Evolutionary conservation across 129 eudicot species (phyloP), one percentile per base, ranked within the genome.

Genomic region (Helianthus tuberosus): DNA sequence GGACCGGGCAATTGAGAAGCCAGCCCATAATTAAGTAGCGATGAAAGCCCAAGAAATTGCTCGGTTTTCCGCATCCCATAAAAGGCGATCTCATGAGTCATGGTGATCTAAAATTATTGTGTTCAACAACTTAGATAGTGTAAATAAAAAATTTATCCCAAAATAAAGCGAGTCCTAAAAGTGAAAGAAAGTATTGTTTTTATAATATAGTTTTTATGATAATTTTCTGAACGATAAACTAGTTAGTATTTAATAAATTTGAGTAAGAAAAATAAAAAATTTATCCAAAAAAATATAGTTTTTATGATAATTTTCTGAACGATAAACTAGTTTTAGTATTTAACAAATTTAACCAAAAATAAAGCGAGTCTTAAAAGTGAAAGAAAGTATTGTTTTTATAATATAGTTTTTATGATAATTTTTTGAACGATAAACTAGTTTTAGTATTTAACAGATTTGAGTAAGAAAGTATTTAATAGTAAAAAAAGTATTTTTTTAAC

Each of bases 11-110:
- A 20, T 23, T 3, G 32, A 4, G 53, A 54, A 27, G 43, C 64
- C 36, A 53, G 75, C 66, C 76, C 76, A 71, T 25, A 29, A 11
- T 10, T 11, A 3, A 11, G 5, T 3, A 29, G 35, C 57, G 15
- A 20, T 41, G 43, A 27, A 38, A 41, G 66, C 66, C 66, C 52
- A 11, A 39, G 15, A 32, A 55, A 53, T 14, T 27, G 27, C 14
- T 50, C 7, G 14, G 73, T 68, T 17, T 51, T 71, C 66, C 66
- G 39, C 75, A 55, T 71, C 53, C 41, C 3, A 17, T 71, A 38
- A 54, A 54, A 71, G 41, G 38, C 32, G 5, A 55, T 27, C 29
- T 55, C 62, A 54, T 55, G 10, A 27, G 32, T 27, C 32, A 27
- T 6, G 20, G 15, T 23, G n/a, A 58, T 59, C 38, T 11, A 9